Evolutionary conservation across 257 asterid genomes (phyloP), one percentile per base, ranked within the genome.

Genomic region (Salvia splendens): DNA sequence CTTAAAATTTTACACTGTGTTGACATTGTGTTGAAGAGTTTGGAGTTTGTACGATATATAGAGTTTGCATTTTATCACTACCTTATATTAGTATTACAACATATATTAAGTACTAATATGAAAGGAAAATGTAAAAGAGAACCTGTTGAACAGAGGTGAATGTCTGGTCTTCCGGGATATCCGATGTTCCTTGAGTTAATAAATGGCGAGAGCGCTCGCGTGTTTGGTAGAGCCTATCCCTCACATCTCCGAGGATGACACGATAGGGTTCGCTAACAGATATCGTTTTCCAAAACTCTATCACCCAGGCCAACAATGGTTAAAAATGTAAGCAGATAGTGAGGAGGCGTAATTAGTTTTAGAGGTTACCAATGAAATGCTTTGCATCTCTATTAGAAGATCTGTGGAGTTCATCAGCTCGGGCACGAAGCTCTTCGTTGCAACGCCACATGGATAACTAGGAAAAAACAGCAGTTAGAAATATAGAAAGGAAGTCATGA

Each of bases 381-480:
- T 84, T 84, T 41, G 87, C 73, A 68, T 82, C 85, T 71, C 89
- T 70, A 68, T 58, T 80, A 15, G 87, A 79, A 35, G 79, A 67
- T 32, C 77, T 70, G 77, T 72, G 89, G 65, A 82, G 82, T 51
- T 77, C 82, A 16, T 79, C 81, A 43, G 87, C 82, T 36, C 77
- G 82, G 32, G 42, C 79, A 53, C 87, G 85, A 35, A 84, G 85
- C 71, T 84, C 89, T 5, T 84, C 87, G 12, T 67, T 82, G 80
- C 89, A 84, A 41, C 87, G 87, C 89, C 89, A 84, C 89, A 84
- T 82, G 38, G 89, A 84, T 70, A 84, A 64, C 92, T 85, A 73
- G 56, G 17, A 67, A 61, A 68, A 65, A 8, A 9, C 12, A 65
- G n/a, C 12, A 57, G 42, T 64, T 68, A 60, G 8, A n/a, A 3